Evolutionary conservation across 73 alveolate genomes (phyloP), one percentile per base, ranked within the genome.

Genomic region (Halteria grandinella): DNA sequence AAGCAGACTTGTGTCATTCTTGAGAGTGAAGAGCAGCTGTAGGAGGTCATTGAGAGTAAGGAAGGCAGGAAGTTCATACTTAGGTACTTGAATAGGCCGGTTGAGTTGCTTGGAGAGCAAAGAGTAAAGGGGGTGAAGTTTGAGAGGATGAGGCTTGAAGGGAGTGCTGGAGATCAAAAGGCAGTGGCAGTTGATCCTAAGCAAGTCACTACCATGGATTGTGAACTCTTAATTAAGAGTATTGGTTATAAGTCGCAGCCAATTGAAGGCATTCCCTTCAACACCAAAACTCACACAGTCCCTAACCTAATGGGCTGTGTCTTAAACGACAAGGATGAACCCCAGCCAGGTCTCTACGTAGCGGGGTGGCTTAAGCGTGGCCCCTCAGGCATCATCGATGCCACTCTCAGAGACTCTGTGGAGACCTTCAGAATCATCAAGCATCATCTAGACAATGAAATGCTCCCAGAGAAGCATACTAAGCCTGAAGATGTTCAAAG

Each of bases 361-460:
- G 70, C 93, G n/a, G 98, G 98, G 34, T 92, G 98, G 98, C 86
- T 82, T 11, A 92, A 89, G 51, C 75, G 97, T 17, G 98, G 98
- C 1, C 98, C 98, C 0, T 29, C 44, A 21, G 98, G 98, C 33
- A 92, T 92, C 10, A 76, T 92, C 23, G 98, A 92, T 71, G 75
- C 93, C 0, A 92, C 90, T 29, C 57, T 80, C 3, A 71, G 90
- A 69, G 90, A 80, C 25, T 32, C 80, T 36, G 50, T 53, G 4
- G 90, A 80, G 1, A 80, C 90, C 7, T 69, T 37, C 23, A 55
- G 69, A 41, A 52, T 71, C 20, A 80, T 80, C 17, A 80, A 70
- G 44, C 48, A 51, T 31, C 79, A 80, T 70, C 14, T 79, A 21
- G 79, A 77, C 25, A 18, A 24, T 43, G 69, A 27, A 15, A 2